phyloP scores from a whole-genome alignment of 352 stramenopile species.

The Globisporangium barbulae region DNA sequence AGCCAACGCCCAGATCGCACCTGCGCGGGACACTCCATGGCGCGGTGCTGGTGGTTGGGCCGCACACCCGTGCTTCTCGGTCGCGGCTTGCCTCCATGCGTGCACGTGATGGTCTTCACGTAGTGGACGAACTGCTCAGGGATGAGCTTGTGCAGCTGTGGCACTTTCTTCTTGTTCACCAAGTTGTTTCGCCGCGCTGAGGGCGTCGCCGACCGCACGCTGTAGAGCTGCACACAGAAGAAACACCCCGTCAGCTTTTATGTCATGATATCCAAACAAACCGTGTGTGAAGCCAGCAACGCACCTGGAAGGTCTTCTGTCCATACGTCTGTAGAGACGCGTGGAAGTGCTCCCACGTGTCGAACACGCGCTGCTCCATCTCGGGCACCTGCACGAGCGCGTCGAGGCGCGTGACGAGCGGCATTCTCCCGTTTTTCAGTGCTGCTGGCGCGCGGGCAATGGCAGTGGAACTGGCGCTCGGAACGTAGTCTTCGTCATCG shows the following conservation, averaged over 20 bases:
- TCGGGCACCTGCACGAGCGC: conserved; percentile 19
- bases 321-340: conserved; percentile 19
- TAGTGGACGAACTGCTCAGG: conserved; percentile 30
- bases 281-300: neutral
- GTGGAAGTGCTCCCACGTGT: conserved; percentile 31
- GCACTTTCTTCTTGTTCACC: conserved; percentile 20
- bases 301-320: conserved; percentile 22
- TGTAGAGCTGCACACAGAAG: conserved; percentile 22
- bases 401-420: conserved; percentile 21
- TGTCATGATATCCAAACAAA: neutral
- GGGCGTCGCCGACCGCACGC: conserved; percentile 27
- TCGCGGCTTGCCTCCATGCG: conserved; percentile 29
- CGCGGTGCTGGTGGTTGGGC: conserved; percentile 26
- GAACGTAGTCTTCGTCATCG: neutral
- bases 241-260: neutral
- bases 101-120: conserved; percentile 34
- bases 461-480: neutral
- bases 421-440: neutral
- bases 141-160: conserved; percentile 16
- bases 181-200: conserved; percentile 23
- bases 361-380: conserved; percentile 22
- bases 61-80: conserved; percentile 22
- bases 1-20: conserved; percentile 7
- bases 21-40: conserved; percentile 31
- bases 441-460: neutral